phyloP scores from a whole-genome alignment of 192 early-diverging fungal species.

The Backusella morwellensis region DNA sequence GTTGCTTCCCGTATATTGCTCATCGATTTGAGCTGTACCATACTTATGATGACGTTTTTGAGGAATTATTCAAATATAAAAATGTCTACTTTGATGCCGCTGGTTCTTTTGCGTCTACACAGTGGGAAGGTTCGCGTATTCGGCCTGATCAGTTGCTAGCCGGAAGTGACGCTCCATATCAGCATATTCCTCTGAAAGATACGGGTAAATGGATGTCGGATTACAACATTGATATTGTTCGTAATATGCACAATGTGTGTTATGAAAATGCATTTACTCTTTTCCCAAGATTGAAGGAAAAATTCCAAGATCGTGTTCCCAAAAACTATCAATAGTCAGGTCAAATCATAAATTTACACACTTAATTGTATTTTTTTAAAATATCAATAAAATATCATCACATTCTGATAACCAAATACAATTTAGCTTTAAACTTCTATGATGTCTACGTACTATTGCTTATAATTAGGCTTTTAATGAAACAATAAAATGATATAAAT shows the following conservation, averaged over 20 bases:
- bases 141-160: background rate
- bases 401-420: too few relatives aligned
- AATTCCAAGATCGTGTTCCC: background rate
- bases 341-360: background rate
- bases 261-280: background rate
- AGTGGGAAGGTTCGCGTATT: background rate
- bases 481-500: too few relatives aligned
- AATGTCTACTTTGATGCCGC: background rate
- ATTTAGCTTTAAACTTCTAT: too few relatives aligned
- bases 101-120: background rate
- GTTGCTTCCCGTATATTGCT: background rate
- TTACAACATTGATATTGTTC: background rate
- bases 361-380: too few relatives aligned
- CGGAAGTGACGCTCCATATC: background rate
- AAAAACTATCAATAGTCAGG: too few relatives aligned
- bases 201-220: background rate
- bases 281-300: background rate
- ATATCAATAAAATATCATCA: too few relatives aligned
- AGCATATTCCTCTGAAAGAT: background rate
- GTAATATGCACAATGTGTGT: background rate
- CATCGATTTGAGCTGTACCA: background rate
- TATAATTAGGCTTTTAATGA: too few relatives aligned
- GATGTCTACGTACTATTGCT: too few relatives aligned
- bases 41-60: background rate
- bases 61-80: background rate